Base-by-base conservation (phyloP, 2,329 filamentous ascomycete species). In the Aspergillus fischeri region DNA sequence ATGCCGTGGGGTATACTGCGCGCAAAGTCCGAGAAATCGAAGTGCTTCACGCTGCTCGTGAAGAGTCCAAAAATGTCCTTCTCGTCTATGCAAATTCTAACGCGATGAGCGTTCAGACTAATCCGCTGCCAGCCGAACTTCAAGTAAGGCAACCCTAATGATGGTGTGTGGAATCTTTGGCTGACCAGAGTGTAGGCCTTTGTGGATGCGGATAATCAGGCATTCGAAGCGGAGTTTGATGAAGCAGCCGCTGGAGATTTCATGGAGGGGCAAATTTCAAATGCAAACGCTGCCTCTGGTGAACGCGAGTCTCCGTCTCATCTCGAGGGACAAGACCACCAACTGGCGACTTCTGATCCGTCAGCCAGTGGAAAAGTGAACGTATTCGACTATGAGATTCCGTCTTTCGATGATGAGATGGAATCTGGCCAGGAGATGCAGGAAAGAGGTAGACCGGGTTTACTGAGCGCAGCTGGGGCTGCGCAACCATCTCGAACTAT, bases 71-170 rank as follows among this genome's bases (percentile, higher is more conserved):
- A 32, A 78, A 75, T 8, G 82, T 80, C 2, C 69, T 87, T 1
- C 76, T 87, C 9, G 80, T 87, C 2, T 87, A 87, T 66, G 84
- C 83, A 21, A 84, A 78, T 63, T 78, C 82, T 24, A 72, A 72
- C 55, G 77, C 78, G 21, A 65, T 79, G 55, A 67, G 66, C 25
- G 69, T 71, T 50, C 61, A 65, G 48, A 66, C 65, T 21, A 68
- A 66, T 7, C 62, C 69, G 32, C 60, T 71, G 27, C 75, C 75
- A 1, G 54, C 65, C 24, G 63, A 72, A 51, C 68, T 79, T 52
- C 70, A 74, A 65, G 76, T 78, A 69, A 62, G 66, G 49, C 10
- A 28, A n/a, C 17, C 53, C 4, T 4, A 42, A 10, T 10, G 8
- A 45, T 27, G 9, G 25, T 10, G 21, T 47, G n/a, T 50, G 21